Evolutionary conservation across 1,139 yeast genomes (phyloP).

Genomic region (Yamadazyma conglobata): DNA sequence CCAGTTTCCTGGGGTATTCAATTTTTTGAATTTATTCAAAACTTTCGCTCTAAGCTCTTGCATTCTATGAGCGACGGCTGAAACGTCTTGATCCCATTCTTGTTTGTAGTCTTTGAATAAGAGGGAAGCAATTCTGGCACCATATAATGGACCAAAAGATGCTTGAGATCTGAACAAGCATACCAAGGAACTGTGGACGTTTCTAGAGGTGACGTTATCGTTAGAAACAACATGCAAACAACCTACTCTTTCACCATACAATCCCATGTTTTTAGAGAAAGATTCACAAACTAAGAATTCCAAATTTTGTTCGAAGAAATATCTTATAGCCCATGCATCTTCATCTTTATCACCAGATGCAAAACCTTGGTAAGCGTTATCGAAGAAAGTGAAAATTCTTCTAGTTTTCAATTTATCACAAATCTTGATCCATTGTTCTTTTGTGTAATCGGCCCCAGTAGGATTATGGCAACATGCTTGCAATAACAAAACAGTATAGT

Average conservation of each 20-base stretch:
- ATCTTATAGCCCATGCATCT: conserved; percentile 29
- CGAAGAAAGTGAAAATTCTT: conserved; percentile 71
- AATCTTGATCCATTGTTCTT: conserved; percentile 75
- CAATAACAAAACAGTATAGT: conserved; percentile 45
- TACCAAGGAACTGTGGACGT: conserved; percentile 26
- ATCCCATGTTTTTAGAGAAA: conserved; percentile 45
- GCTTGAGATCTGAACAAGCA: conserved; percentile 35
- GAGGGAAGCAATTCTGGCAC: conserved; percentile 38
- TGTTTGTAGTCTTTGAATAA: conserved; percentile 21
- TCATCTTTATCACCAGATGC: conserved; percentile 49
- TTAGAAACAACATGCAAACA: conserved; percentile 36
- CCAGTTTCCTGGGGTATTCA: conserved; percentile 45
- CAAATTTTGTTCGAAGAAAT: conserved; percentile 20
- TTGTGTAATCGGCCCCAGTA: conserved; percentile 86
- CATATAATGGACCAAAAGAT: conserved; percentile 47
- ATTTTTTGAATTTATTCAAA: conserved; percentile 24
- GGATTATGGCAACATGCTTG: conserved; percentile 98
- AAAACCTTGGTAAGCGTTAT: conserved; percentile 94
- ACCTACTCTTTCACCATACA: conserved; percentile 45
- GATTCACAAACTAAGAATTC: conserved; percentile 41
- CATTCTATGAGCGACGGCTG: conserved; percentile 27
- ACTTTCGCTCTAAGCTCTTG: conserved; percentile 26
- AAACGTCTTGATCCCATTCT: conserved; percentile 37
- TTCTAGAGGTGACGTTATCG: conserved; percentile 18
- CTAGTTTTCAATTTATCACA: conserved; percentile 54